Evolutionary conservation across 768 basidiomycete species (phyloP).

Genomic region (Pisolithus orientalis): DNA sequence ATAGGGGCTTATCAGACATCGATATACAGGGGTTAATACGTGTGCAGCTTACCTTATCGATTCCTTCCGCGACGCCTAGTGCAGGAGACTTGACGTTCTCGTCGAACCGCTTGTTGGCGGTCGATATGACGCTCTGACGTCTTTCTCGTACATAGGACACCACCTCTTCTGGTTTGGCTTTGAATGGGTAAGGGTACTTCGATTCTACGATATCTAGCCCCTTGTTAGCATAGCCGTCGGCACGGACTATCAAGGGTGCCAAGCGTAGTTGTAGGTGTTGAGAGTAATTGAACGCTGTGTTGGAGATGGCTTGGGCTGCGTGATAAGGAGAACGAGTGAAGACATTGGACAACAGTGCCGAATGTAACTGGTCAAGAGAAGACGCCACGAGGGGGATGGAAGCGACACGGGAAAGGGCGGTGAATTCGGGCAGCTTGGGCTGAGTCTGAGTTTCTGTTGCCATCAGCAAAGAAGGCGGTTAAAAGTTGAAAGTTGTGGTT

Average conservation of each 20-base stretch:
- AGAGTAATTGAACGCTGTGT: constrained; percentile 52
- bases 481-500: background rate
- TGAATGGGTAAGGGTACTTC: constrained; percentile 72
- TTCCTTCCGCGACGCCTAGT: constrained; percentile 52
- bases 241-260: constrained; percentile 58
- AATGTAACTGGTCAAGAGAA: constrained; percentile 53
- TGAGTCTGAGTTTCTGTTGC: constrained; percentile 27
- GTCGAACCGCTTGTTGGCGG: constrained; percentile 59
- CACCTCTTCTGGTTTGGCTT: constrained; percentile 67
- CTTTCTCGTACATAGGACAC: constrained; percentile 50
- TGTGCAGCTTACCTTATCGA: constrained; percentile 57
- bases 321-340: constrained; percentile 62
- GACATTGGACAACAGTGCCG: constrained; percentile 50
- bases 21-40: constrained; percentile 13
- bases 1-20: constrained; percentile 7
- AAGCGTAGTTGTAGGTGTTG: constrained; percentile 61
- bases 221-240: constrained; percentile 65
- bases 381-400: constrained; percentile 70
- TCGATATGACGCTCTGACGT: constrained; percentile 46
- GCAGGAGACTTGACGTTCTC: constrained; percentile 61
- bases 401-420: constrained; percentile 55
- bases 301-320: constrained; percentile 56
- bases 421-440: constrained; percentile 44
- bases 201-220: constrained; percentile 68
- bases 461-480: constrained; percentile 24